phyloP scores from a whole-genome alignment of 164 flowering plant species.

The Annona cherimola region DNA sequence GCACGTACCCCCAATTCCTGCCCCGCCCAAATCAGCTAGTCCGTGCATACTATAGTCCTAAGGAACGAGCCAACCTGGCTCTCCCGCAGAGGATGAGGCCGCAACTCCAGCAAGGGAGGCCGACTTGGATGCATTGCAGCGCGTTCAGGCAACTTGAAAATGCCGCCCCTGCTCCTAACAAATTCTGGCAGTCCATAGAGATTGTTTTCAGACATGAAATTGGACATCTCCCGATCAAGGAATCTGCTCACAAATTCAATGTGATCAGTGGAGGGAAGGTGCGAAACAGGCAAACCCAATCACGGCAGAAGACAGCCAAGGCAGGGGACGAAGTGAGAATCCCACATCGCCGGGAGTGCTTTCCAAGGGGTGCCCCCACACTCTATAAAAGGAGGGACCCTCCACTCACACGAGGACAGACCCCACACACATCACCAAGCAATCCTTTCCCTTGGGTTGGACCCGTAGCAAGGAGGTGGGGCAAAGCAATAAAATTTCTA shows the following conservation, averaged over 20 bases:
- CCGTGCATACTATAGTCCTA: constrained; percentile 63
- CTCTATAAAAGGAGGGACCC: no score
- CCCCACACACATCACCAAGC: no score
- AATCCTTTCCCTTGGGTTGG: no score
- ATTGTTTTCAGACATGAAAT: constrained; percentile 9
- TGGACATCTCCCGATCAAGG: constrained; percentile 14
- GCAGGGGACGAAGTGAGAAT: no score
- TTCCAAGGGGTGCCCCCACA: no score
- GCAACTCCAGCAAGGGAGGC: constrained; percentile 72
- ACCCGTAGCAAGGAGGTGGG: no score
- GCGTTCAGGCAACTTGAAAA: constrained; percentile 59
- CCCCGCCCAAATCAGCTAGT: constrained; percentile 88
- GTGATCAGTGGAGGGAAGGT: constrained; percentile 10
- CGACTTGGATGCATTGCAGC: constrained; percentile 75
- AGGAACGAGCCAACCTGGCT: constrained; percentile 74
- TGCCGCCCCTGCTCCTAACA: constrained; percentile 58
- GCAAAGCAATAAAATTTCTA: no score
- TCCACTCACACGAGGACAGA: no score
- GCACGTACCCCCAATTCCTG: constrained; percentile 57
- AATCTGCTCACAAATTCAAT: constrained; percentile 9
- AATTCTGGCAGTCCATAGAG: constrained; percentile 56
- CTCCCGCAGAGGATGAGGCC: constrained; percentile 91
- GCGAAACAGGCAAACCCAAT: no score
- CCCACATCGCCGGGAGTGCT: no score
- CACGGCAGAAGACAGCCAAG: no score